A percentile compares a stretch with the other conserved stretches of the same genome.
Conservation (phyloP, 345 rosid genomes). For the Eucalyptus polyanthemos region DNA sequence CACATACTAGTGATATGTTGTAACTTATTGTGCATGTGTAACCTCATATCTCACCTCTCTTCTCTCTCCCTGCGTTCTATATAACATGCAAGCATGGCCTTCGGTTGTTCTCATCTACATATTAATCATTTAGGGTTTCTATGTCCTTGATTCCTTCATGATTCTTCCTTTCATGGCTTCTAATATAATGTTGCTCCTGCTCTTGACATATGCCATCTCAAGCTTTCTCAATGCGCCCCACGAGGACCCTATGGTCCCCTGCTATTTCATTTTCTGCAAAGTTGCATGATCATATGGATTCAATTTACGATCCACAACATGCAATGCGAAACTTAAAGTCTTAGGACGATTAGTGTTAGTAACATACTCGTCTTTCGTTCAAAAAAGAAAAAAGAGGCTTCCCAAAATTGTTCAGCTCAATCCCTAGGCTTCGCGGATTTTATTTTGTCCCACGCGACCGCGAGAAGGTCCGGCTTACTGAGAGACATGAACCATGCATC, state of each 20-base stretch:
- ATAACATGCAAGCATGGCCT: background rate
- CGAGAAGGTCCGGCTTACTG: background rate
- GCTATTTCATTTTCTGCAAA: conserved; percentile 2
- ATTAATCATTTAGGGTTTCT: background rate
- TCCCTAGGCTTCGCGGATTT: conserved; percentile 8
- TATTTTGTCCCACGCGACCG: conserved; percentile 14
- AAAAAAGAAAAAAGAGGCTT: background rate
- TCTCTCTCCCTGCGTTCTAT: background rate
- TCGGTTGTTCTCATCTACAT: background rate
- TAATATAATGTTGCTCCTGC: background rate
- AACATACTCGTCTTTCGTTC: background rate
- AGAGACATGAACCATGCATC: conserved; percentile 26
- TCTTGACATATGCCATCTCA: background rate
- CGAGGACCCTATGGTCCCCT: conserved; percentile 2
- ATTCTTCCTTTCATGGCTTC: background rate
- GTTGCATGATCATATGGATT: background rate
- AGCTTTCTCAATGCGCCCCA: background rate
- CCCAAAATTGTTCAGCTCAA: conserved; percentile 5
- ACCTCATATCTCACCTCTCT: background rate
- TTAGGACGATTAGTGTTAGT: background rate
- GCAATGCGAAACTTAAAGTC: background rate
- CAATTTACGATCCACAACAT: background rate
- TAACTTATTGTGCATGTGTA: background rate
- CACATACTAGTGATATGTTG: background rate
- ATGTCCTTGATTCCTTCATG: background rate